These are phyloP conservation scores for Grosmannia clavigera DNA, from an alignment of 2,329 filamentous ascomycete species.

Conservation along the genomic window DNA sequence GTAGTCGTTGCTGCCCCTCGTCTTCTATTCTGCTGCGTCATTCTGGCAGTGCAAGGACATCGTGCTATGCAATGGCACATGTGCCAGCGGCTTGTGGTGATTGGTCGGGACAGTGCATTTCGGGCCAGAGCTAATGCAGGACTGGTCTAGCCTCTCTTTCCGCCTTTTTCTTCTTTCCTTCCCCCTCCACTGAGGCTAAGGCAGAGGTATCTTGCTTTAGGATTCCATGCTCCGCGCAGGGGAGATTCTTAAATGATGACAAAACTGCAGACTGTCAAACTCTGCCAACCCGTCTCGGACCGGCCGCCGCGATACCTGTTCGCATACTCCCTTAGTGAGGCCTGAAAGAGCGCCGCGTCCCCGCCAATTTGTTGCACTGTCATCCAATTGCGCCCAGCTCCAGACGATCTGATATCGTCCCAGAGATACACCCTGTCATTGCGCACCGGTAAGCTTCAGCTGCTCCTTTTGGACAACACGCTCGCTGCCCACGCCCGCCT, in stretches of 20 bases:
- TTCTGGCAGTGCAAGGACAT: no score
- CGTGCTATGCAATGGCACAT: background rate
- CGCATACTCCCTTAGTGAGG: background rate
- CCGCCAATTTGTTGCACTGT: no score
- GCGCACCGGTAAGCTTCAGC: background rate
- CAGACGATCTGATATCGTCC: background rate
- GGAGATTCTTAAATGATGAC: background rate
- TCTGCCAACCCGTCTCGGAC: background rate
- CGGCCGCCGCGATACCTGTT: background rate
- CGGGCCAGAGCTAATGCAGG: background rate
- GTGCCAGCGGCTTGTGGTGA: background rate
- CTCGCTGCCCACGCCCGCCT: background rate
- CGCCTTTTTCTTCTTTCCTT: background rate
- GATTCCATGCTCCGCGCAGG: background rate
- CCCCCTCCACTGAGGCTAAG: background rate
- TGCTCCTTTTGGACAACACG: background rate
- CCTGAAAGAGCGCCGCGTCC: no score
- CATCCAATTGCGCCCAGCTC: no score
- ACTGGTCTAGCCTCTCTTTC: background rate
- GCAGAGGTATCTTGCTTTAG: background rate
- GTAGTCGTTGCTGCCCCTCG: no score
- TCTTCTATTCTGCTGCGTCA: no score
- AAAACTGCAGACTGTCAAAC: background rate
- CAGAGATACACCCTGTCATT: background rate
- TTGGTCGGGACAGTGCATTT: background rate